These are phyloP conservation scores for Dalbergia cultrata DNA, from an alignment of 306 rosid genomes.

Conservation along the genomic window DNA sequence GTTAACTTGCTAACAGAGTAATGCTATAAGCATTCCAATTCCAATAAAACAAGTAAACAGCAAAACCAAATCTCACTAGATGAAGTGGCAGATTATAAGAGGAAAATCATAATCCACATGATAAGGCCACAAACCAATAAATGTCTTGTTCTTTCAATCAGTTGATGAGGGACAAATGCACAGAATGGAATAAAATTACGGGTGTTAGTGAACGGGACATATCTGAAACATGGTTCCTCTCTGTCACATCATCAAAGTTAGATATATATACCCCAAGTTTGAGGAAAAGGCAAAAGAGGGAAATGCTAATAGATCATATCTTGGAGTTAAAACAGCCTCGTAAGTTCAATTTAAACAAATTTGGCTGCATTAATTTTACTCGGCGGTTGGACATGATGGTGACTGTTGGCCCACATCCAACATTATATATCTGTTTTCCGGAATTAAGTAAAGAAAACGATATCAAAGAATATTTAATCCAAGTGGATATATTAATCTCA, in stretches of 20 bases:
- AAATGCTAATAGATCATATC: not conserved
- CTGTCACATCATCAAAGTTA: conserved; percentile 41
- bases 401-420: conserved; percentile 12
- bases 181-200: conserved; percentile 36
- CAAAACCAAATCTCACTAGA: not conserved
- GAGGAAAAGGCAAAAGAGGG: not conserved
- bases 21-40: not conserved
- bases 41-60: not conserved
- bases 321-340: too few species aligned
- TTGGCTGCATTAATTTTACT: not conserved
- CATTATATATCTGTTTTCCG: conserved; percentile 2
- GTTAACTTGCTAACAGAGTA: not conserved
- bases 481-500: not conserved
- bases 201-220: conserved; percentile 30
- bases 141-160: conserved; percentile 36
- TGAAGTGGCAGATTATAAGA: conserved; percentile 8
- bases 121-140: not conserved
- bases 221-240: conserved; percentile 34
- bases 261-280: not conserved
- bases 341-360: not conserved
- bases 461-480: conserved; percentile 34
- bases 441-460: conserved; percentile 12
- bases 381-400: conserved; percentile 1
- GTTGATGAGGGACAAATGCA: conserved; percentile 44
- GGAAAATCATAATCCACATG: conserved; percentile 16